These are phyloP conservation scores for Trametes gibbosa DNA, from an alignment of 768 basidiomycete species.

Conservation along the genomic window DNA sequence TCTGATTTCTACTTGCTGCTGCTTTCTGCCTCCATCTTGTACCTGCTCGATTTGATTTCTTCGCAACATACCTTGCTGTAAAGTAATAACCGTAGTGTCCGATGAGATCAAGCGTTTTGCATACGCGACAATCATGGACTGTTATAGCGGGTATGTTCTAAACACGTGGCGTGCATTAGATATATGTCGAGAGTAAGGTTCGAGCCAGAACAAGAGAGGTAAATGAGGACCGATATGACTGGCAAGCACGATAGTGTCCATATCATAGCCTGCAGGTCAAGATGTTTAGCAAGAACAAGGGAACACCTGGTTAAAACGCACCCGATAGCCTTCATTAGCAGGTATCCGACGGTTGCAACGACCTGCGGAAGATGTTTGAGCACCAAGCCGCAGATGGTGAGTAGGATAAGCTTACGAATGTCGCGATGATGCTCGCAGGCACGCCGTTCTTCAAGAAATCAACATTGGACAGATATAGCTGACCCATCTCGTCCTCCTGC, in stretches of 20 bases:
- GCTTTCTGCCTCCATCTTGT: background rate
- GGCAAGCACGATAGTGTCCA: background rate
- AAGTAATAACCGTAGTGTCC: background rate
- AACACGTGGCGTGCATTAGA: background rate
- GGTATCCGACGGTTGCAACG: conserved; percentile 81
- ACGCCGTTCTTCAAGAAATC: conserved; percentile 95
- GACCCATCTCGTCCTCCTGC: conserved; percentile 92
- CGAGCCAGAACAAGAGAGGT: background rate
- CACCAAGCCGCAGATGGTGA: conserved; percentile 3
- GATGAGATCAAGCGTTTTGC: no score
- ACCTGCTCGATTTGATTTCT: background rate
- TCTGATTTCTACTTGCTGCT: background rate
- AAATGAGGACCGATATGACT: background rate
- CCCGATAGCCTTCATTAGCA: conserved; percentile 72
- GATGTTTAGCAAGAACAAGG: no score
- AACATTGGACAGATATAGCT: conserved; percentile 76
- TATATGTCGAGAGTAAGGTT: background rate
- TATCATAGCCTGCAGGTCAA: background rate
- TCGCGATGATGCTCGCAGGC: conserved; percentile 89
- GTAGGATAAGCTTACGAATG: conserved; percentile 49
- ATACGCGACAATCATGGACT: no score
- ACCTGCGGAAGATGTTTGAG: conserved; percentile 44
- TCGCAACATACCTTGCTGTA: background rate
- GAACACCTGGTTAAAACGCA: conserved; percentile 36
- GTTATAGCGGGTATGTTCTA: background rate